Conservation (phyloP, 2,329 filamentous ascomycete species). For the Nigrospora sphaerica region DNA sequence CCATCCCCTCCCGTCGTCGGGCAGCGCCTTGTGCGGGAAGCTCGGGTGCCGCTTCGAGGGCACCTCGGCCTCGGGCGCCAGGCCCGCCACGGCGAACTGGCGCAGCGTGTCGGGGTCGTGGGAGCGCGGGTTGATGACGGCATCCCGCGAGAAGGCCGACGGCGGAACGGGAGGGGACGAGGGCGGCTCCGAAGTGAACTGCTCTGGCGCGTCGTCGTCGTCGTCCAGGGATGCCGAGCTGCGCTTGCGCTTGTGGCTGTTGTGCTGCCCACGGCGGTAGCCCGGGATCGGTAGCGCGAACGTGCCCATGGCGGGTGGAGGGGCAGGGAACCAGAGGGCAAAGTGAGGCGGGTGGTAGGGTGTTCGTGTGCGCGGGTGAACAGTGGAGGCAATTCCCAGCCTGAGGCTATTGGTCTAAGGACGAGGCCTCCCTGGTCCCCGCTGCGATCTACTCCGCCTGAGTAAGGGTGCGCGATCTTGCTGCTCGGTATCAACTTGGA, state of each 20-base stretch:
- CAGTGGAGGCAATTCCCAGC: too few species aligned
- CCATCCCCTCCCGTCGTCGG: conserved; percentile 5
- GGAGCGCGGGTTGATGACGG: conserved; percentile 47
- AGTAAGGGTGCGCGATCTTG: too few species aligned
- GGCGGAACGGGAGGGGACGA: conserved; percentile 6
- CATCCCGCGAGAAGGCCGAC: conserved; percentile 13
- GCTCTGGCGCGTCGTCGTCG: background rate
- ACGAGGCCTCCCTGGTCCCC: too few species aligned
- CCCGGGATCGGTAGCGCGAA: conserved; percentile 20
- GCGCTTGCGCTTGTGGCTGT: conserved; percentile 21
- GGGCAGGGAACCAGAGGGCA: too few species aligned
- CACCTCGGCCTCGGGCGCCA: conserved; percentile 37
- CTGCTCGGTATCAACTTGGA: too few species aligned
- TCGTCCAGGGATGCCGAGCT: conserved; percentile 17
- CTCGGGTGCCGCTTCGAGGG: conserved; percentile 27
- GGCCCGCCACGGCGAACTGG: conserved; percentile 47
- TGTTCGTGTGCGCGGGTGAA: too few species aligned
- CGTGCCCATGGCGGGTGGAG: conserved; percentile 11
- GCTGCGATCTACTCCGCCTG: too few species aligned
- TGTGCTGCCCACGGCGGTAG: conserved; percentile 16
- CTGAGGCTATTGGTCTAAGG: too few species aligned
- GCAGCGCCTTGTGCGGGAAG: conserved; percentile 46
- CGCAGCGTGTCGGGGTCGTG: conserved; percentile 42
- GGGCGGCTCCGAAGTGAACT: background rate
- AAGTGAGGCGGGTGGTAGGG: too few species aligned